phyloP scores from a whole-genome alignment of 78 protist species.

The Creolimax fragrantissima region DNA sequence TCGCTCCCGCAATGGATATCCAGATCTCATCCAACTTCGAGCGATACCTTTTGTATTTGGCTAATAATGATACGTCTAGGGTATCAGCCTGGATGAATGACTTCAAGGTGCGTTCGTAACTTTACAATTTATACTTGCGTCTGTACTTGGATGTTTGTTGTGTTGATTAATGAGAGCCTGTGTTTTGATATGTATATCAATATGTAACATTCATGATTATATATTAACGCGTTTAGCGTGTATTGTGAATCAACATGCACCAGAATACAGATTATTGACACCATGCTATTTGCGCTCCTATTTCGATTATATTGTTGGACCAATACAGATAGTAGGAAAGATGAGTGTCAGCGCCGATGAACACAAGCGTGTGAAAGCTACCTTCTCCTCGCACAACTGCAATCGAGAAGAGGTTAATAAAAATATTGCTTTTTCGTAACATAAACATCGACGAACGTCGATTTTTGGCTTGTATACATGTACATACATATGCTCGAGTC shows the following conservation, averaged over 20 bases:
- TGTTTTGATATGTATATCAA: no score
- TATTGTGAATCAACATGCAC: no score
- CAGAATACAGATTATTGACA: no score
- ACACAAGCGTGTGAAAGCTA: not conserved
- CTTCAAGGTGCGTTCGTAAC: conserved; percentile 25
- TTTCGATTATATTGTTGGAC: no score
- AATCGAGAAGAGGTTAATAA: not conserved
- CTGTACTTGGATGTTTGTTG: not conserved
- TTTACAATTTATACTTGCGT: not conserved
- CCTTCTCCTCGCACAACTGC: not conserved
- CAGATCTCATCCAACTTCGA: conserved; percentile 53
- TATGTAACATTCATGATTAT: no score
- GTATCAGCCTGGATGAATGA: not conserved
- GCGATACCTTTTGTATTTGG: conserved; percentile 10
- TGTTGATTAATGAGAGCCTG: no score
- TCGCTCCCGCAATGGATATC: conserved; percentile 57
- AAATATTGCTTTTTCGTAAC: not conserved
- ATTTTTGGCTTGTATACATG: not conserved
- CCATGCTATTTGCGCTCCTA: no score
- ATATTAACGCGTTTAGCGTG: no score
- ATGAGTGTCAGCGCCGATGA: not conserved
- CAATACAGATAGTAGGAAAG: not conserved
- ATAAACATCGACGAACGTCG: no score
- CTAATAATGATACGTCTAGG: not conserved
- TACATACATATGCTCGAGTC: not conserved